Base-by-base conservation (phyloP, 768 basidiomycete genomes). In the Cantharellus anzutake region DNA sequence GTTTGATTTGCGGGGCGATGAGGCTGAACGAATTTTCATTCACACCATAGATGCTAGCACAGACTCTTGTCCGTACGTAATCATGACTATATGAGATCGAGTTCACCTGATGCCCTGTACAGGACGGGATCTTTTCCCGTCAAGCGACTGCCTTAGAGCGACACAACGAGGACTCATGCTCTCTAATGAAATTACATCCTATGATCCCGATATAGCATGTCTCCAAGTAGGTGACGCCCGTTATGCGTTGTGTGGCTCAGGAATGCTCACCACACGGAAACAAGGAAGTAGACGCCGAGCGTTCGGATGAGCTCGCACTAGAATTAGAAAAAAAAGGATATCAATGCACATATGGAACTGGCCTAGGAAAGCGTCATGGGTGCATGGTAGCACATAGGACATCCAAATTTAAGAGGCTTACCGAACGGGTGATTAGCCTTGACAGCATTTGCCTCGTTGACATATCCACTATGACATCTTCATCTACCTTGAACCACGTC, bases 51-150 rank as follows among this genome's bases (percentile, higher is more conserved):
- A 55, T 55, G 61, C 63, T 85, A 81, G 29, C 37, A 41, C 51
- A 53, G 61, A 29, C 51, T 29, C 61, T 91, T 60, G 79, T 90
- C 65, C 81, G 88, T 88, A 71, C 72, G 85, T 80, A 42, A 59
- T 50, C 4, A 11, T 48, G 53, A 51, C 3, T 34, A 56, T 60
- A 16, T 42, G 37, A 41, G 39, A 51, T 5, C 14, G 20, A 3
- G 29, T n/a, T 37, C 11, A 3, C 53, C 34, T 11, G 53, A 11
- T 51, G 35, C 40, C 39, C 11, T 60, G 20, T 29, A 20, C 63
- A 89, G 86, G 87, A 50, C 78, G 88, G 41, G 80, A 86, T 51
- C 72, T 91, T 59, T 90, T 91, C 65, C 88, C 89, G 1, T 80
- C 58, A 4, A 57, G 42, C n/a, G 58, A 57, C 40, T 91, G 88